Conservation (phyloP, 345 rosid genomes). For the Turnera subulata region DNA sequence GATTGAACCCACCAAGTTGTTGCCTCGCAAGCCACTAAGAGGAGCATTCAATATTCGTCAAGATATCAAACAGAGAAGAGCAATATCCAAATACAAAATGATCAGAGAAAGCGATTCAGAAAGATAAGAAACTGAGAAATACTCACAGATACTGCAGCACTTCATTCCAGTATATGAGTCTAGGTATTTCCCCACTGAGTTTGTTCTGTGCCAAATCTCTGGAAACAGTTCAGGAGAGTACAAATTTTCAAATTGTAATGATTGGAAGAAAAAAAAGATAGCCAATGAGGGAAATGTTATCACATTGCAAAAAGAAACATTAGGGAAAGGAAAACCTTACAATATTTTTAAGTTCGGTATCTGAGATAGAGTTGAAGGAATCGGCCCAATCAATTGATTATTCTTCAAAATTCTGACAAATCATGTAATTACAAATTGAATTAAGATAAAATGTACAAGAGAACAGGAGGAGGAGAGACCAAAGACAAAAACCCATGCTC, state of each 20-base stretch:
- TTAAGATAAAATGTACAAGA: neutral
- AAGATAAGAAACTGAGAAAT: too few species aligned
- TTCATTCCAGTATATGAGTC: conserved; percentile 98
- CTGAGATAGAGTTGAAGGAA: conserved; percentile 90
- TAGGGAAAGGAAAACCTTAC: conserved; percentile 41
- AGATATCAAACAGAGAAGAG: neutral
- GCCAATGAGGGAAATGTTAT: neutral
- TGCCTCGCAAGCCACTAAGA: conserved; percentile 81
- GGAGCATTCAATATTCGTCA: neutral
- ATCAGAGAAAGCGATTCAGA: too few species aligned
- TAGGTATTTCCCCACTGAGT: conserved; percentile 92
- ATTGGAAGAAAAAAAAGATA: neutral
- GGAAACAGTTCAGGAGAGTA: conserved; percentile 8
- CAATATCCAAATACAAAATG: neutral
- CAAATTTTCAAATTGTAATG: neutral
- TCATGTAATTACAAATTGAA: neutral
- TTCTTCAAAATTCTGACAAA: conserved; percentile 64
- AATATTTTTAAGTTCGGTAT: conserved; percentile 81
- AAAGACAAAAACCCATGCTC: neutral
- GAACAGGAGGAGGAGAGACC: neutral
- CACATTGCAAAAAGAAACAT: neutral
- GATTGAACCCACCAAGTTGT: conserved; percentile 81
- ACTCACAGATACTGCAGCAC: conserved; percentile 97
- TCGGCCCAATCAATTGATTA: conserved; percentile 81
- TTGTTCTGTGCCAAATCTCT: conserved; percentile 92